Base-by-base conservation (phyloP, 305 asterid species). In the Salvia sclarea region DNA sequence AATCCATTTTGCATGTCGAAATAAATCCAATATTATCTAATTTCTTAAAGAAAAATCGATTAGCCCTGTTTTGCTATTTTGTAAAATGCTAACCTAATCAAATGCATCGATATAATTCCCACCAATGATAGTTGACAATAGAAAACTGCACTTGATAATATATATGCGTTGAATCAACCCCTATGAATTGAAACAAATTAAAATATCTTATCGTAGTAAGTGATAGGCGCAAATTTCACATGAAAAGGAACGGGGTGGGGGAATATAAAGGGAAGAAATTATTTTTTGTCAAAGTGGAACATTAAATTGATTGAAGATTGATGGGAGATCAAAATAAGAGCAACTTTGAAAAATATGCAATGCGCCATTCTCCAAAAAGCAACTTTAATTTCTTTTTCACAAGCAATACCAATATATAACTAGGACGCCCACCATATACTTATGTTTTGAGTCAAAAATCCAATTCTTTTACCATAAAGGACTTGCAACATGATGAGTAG, bases 301-400 rank as follows among this genome's bases (percentile, higher is more conserved):
- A 45, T n/a, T 40, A 28, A 55, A 12, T 56, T 56, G 55, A 24
- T 67, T 64, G 45, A 17, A 21, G 6, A 33, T 64, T 37, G 45
- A 61, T 12, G 13, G 70, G 20, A 22, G 61, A 50, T 12, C 30
- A 21, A 53, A 66, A 54, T 22, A 14, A 53, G 54, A 11, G 24
- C 65, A 40, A 54, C 72, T 68, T 66, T 41, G n/a, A 28, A 11
- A 43, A 55, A 16, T 3, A 53, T 55, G 22, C 33, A 24, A 16
- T 43, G 54, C 45, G 13, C 57, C 56, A 55, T 50, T 33, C 24
- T 50, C 16, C 17, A 68, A 67, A 55, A 68, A 55, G 72, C 33
- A 16, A 43, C 56, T 68, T 41, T 57, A 43, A 45, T 68, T 41
- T 57, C 37, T 9, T 41, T 55, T 68, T 52, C 30, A 66, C 40